These are phyloP conservation scores for Rosa chinensis DNA, from an alignment of 306 rosid genomes.

Conservation along the genomic window DNA sequence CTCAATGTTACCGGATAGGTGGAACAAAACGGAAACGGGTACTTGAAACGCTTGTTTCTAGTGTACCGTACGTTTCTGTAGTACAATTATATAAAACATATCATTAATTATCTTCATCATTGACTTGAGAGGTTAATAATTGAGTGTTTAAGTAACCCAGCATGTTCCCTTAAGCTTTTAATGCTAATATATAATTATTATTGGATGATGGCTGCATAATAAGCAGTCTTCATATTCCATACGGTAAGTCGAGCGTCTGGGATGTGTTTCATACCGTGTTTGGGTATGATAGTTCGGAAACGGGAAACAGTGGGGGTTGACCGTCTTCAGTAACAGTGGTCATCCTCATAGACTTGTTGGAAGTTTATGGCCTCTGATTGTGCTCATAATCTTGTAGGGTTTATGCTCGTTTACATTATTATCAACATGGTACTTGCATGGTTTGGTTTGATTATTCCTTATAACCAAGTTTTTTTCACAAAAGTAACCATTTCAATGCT, in stretches of 20 bases:
- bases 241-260: no score
- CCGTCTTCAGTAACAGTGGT: no score
- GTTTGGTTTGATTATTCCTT: neutral
- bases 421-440: constrained; percentile 8
- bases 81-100: neutral
- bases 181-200: no score
- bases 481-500: neutral
- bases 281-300: no score
- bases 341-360: no score
- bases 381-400: neutral
- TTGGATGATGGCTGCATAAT: no score
- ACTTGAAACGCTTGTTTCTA: neutral
- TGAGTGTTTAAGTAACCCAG: neutral
- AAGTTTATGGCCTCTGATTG: neutral
- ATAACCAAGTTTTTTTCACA: neutral
- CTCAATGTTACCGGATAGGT: neutral
- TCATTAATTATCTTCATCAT: neutral
- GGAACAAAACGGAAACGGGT: neutral
- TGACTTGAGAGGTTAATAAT: neutral
- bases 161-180: neutral
- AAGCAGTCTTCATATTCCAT: no score
- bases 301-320: no score
- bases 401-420: neutral
- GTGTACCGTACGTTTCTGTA: neutral
- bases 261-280: no score